phyloP scores from a whole-genome alignment of 768 basidiomycete genomes.

The Rhizopogon salebrosus region DNA sequence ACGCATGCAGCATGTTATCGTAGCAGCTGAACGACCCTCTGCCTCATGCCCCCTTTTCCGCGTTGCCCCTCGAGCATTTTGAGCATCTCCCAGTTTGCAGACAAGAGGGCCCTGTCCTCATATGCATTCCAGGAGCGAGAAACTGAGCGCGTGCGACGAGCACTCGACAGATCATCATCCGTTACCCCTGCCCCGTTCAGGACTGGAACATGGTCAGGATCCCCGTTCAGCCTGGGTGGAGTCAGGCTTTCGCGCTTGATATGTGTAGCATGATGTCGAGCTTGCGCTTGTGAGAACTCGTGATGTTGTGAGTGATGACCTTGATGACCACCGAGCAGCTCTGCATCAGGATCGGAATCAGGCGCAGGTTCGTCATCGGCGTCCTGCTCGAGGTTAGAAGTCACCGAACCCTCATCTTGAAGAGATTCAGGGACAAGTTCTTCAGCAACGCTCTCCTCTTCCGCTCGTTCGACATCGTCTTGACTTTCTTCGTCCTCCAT shows the following conservation, averaged over 20 bases:
- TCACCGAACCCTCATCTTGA: slow-evolving; percentile 3
- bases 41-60: slow-evolving; percentile 11
- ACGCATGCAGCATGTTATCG: neutral
- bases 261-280: neutral
- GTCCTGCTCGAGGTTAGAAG: neutral
- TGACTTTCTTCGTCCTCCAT: neutral
- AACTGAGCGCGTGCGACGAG: neutral
- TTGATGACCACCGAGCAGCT: no score
- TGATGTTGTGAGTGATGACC: no score
- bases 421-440: neutral
- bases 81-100: slow-evolving; percentile 3
- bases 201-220: neutral
- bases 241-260: neutral
- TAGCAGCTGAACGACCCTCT: slow-evolving; percentile 10
- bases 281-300: slow-evolving; percentile 6
- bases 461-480: neutral
- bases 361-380: slow-evolving; percentile 8
- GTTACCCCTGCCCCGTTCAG: neutral
- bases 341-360: neutral
- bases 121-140: neutral
- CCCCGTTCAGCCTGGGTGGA: neutral
- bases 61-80: slow-evolving; percentile 11
- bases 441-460: neutral
- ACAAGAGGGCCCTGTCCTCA: neutral
- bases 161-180: neutral